Base-by-base conservation (phyloP, 2,329 filamentous ascomycete species). In the Colletotrichum sp. region DNA sequence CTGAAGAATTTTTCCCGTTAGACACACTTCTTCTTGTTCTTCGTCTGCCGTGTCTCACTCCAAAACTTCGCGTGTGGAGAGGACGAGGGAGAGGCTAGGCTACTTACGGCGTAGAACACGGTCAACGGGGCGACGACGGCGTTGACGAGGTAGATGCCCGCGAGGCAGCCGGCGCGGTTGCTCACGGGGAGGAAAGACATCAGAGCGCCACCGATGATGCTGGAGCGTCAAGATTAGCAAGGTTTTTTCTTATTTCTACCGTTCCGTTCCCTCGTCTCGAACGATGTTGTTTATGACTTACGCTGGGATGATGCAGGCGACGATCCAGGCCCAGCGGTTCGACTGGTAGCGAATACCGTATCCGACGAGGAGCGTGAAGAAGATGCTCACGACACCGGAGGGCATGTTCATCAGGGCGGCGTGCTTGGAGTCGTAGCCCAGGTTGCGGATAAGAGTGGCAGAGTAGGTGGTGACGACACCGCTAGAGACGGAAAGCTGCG, bases 391-490 rank as follows among this genome's bases (percentile, higher is more conserved):
- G 2, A 84, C 84, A 12, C 89, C 89, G 2, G 87, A 89, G 2
- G 89, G 89, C 83, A 89, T 91, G 79, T 90, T 91, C 80, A 91
- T 87, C 7, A 91, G 82, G 4, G 89, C 88, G 5, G 89, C 83
- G 36, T 83, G 80, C 77, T 86, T 86, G 3, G 87, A 79, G 6
- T 80, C 80, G 76, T 87, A 90, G 15, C 87, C 86, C 43, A 91
- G 83, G 72, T 85, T 86, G 32, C 82, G 83, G 74, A 91, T 90
- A 13, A 91, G 82, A 6, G 89, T 91, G 3, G 89, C 82, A 4
- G 90, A 91, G 80, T 91, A 92, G 2, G 87, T 89, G 1, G 87
- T 90, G 64, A 91, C 84, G 43, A 91, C 88, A 61, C 89, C 90
- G 72, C 85, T 87, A 1, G 88, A 89, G n/a, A 90, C 86, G 7